Base-by-base conservation (phyloP, 2,329 filamentous ascomycete genomes). In the Penicillium sp. region DNA sequence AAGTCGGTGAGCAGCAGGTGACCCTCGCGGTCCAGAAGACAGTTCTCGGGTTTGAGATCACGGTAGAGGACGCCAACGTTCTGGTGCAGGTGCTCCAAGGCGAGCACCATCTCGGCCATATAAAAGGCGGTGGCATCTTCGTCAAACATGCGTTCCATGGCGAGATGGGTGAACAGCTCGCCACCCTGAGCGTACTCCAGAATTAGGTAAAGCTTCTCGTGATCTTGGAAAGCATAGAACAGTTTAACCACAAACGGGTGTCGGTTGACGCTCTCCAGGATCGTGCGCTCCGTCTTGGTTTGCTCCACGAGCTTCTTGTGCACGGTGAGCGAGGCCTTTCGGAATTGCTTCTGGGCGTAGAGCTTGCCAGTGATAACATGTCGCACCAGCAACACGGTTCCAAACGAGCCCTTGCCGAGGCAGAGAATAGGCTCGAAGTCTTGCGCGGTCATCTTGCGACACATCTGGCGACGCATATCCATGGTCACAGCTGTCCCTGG, bases 211-310 rank as follows among this genome's bases (percentile, higher is more conserved):
- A 99, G 86, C 78, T 96, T 97, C 80, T 97, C 93, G 65, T 92
- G 92, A 71, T 99, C 95, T 77, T 99, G 95, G 76, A 99, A 99
- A 23, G 95, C 95, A 70, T 99, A 99, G 78, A 91, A 99, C 19
- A 99, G 84, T 78, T 98, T 98, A 63, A 99, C 95, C 48, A 99
- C 93, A 72, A 99, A 99, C 0, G 95, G 93, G 74, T 99, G 95
- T 33, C 93, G 86, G 76, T 96, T 98, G 75, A 99, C 91, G 58
- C 91, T 96, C 79, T 99, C 95, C 51, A 99, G 83, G 54, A 99
- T 96, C 67, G 89, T 88, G 50, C 95, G 90, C 79, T 99, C 95
- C 2, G 93, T 98, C 82, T 96, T 96, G 56, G 95, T 98, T 79
- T 98, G 95, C 78, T 98, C 93, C 50, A 99, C 87, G 31, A 98